Evolutionary conservation across 2,329 filamentous ascomycete species (phyloP).

Genomic region (Aspergillus alliaceus): DNA sequence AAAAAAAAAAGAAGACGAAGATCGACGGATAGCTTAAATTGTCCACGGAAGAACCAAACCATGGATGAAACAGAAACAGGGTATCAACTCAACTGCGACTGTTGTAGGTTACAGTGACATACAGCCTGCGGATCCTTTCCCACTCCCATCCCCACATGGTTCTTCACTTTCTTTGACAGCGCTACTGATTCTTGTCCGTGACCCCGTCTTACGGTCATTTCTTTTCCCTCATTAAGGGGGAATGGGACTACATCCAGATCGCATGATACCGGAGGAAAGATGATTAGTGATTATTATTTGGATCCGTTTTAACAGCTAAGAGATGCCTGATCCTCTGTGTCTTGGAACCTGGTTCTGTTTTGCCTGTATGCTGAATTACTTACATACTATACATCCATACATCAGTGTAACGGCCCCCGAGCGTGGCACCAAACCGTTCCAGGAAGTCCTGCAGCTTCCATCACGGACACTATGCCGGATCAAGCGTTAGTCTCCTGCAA

Average conservation of each 20-base stretch:
- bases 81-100: background rate
- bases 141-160: background rate
- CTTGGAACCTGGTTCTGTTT: too few species aligned
- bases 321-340: too few species aligned
- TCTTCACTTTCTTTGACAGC: background rate
- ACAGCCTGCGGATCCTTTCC: background rate
- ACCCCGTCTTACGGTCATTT: too few species aligned
- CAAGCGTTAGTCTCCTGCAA: background rate
- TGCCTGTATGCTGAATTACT: too few species aligned
- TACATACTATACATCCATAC: too few species aligned
- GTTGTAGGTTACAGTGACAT: slow-evolving; percentile 7
- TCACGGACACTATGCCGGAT: slow-evolving; percentile 15
- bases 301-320: too few species aligned
- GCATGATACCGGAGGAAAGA: too few species aligned
- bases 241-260: too few species aligned
- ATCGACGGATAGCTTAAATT: slow-evolving; percentile 17
- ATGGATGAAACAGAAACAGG: background rate
- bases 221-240: too few species aligned
- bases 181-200: too few species aligned
- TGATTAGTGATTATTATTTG: too few species aligned
- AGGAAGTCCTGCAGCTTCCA: slow-evolving; percentile 1
- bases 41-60: slow-evolving; percentile 1
- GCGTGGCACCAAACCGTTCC: background rate
- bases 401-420: background rate
- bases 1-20: slow-evolving; percentile 8